phyloP scores from a whole-genome alignment of 2,329 filamentous ascomycete species.

The Stagonosporopsis tanaceti region DNA sequence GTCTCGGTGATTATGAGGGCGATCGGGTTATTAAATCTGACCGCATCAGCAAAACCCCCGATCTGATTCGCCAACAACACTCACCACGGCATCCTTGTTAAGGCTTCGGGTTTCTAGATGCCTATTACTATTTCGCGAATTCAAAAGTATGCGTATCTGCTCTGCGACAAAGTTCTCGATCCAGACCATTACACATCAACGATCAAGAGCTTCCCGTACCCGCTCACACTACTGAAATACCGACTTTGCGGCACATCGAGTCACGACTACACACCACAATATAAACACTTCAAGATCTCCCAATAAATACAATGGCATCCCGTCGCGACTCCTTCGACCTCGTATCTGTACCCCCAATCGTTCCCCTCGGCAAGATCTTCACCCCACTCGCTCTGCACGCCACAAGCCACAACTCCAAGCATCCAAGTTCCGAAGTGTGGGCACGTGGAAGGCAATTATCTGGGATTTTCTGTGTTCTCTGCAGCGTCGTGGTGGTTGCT shows the following conservation, averaged over 20 bases:
- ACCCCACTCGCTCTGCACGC: neutral
- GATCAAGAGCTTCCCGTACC: too few relatives aligned
- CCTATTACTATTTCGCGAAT: neutral
- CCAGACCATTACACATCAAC: neutral
- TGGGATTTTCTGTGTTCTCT: neutral
- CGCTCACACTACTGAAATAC: too few relatives aligned
- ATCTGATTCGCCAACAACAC: neutral
- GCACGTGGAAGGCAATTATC: neutral
- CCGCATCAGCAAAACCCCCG: neutral
- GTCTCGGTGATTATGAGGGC: neutral
- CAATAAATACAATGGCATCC: neutral
- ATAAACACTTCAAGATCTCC: neutral
- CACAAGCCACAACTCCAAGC: too few relatives aligned
- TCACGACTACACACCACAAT: neutral
- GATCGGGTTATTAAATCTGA: neutral
- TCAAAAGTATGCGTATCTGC: neutral
- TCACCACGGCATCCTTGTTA: neutral
- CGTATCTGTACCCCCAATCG: neutral
- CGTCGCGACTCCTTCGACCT: neutral
- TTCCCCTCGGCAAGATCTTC: neutral
- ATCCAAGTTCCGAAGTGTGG: neutral
- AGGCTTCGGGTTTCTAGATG: neutral
- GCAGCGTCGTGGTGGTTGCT: neutral
- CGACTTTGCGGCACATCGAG: neutral
- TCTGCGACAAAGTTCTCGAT: neutral